A percentile compares a stretch with the other conserved stretches of the same genome.
Evolutionary conservation across 1,284 basidiomycete genomes (phyloP).

Genomic region (Chiua sp.): DNA sequence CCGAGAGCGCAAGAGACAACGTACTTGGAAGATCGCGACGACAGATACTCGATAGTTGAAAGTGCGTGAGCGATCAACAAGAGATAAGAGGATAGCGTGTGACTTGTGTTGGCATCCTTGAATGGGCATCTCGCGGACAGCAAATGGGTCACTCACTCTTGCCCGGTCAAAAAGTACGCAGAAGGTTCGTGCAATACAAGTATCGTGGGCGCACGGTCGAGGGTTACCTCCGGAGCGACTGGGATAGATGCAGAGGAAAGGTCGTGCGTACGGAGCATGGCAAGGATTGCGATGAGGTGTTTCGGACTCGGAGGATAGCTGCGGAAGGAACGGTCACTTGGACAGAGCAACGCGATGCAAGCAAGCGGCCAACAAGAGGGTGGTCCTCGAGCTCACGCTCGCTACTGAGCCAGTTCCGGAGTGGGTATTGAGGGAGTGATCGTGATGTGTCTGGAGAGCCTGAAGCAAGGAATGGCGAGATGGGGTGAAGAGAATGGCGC

Average conservation of each 20-base stretch:
- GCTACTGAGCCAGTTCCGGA: constrained; percentile 50
- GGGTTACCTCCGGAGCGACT: constrained; percentile 42
- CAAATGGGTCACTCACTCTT: constrained; percentile 28
- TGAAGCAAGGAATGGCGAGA: constrained; percentile 47
- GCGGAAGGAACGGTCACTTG: constrained; percentile 14
- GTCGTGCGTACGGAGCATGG: constrained; percentile 50
- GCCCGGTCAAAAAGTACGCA: constrained; percentile 52
- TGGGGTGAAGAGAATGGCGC: constrained; percentile 57
- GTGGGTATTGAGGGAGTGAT: constrained; percentile 56
- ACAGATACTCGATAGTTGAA: constrained; percentile 31
- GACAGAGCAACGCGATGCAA: constrained; percentile 9
- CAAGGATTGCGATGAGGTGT: constrained; percentile 62
- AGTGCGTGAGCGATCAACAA: constrained; percentile 38
- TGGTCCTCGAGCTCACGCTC: constrained; percentile 49
- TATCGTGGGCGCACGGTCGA: constrained; percentile 54
- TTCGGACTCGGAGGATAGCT: constrained; percentile 71
- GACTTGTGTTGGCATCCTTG: constrained; percentile 21
- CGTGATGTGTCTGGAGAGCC: constrained; percentile 54
- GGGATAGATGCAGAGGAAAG: constrained; percentile 25
- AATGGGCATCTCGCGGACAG: background rate
- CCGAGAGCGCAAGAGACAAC: constrained; percentile 4
- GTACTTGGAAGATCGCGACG: constrained; percentile 24
- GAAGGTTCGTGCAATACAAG: constrained; percentile 71
- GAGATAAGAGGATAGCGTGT: constrained; percentile 41
- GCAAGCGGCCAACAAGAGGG: constrained; percentile 56